Conservation (phyloP, 371 early-diverging fungal genomes). For the Smittium mucronatum region DNA sequence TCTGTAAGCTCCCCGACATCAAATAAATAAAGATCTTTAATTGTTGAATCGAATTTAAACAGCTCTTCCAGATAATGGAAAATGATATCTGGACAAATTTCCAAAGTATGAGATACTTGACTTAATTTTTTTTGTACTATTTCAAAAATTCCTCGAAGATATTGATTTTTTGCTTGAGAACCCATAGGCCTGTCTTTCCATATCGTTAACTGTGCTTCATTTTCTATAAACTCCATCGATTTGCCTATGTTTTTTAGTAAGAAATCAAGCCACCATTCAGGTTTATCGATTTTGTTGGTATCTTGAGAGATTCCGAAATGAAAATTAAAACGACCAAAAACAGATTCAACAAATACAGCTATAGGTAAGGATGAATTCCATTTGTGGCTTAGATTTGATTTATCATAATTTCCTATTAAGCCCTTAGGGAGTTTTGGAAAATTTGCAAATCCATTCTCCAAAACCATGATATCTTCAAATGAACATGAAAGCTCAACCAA, state of each 20-base stretch:
- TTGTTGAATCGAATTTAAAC: constrained; percentile 53
- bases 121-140: constrained; percentile 51
- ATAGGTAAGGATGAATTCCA: constrained; percentile 1
- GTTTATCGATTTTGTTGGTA: constrained; percentile 74
- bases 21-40: constrained; percentile 47
- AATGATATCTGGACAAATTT: constrained; percentile 44
- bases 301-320: constrained; percentile 65
- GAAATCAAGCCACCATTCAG: constrained; percentile 73
- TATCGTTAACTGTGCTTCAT: constrained; percentile 37
- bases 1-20: neutral
- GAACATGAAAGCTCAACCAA: neutral
- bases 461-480: neutral
- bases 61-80: constrained; percentile 62
- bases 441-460: neutral
- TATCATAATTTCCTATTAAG: neutral
- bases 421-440: neutral
- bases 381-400: neutral
- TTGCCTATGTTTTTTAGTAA: constrained; percentile 46
- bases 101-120: constrained; percentile 38
- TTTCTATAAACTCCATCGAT: constrained; percentile 44
- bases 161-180: constrained; percentile 49
- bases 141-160: constrained; percentile 45
- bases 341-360: constrained; percentile 23
- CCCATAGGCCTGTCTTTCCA: constrained; percentile 32
- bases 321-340: constrained; percentile 49